These are phyloP conservation scores for Penicillium vulpinum DNA, from an alignment of 2,329 filamentous ascomycete species.

Conservation along the genomic window DNA sequence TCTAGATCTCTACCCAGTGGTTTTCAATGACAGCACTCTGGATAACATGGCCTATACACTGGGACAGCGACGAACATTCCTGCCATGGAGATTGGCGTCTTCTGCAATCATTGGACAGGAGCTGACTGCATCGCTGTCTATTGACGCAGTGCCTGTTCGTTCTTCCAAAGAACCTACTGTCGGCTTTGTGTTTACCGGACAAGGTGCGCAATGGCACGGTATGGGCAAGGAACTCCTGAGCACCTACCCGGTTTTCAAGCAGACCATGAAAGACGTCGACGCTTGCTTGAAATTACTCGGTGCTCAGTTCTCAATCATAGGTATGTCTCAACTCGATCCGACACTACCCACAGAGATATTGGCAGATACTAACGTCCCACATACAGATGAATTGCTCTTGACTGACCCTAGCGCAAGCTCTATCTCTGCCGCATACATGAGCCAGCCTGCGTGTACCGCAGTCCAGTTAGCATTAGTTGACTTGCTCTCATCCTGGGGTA, in stretches of 20 bases:
- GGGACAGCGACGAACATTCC: conserved; percentile 21
- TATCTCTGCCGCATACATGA: conserved; percentile 29
- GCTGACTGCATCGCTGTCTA: conserved; percentile 14
- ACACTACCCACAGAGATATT: too few relatives aligned
- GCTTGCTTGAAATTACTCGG: conserved; percentile 19
- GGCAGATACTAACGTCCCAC: neutral
- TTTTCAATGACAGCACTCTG: conserved; percentile 19
- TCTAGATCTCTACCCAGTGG: conserved; percentile 18
- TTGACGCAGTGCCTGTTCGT: conserved; percentile 14
- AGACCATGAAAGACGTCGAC: conserved; percentile 20
- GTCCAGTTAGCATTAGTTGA: conserved; percentile 34
- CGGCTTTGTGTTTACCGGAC: conserved; percentile 40
- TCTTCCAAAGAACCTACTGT: conserved; percentile 22
- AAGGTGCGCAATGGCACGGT: conserved; percentile 38
- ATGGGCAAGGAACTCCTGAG: conserved; percentile 36
- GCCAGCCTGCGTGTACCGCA: conserved; percentile 33
- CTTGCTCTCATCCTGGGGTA: conserved; percentile 28
- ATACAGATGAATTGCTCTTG: conserved; percentile 23
- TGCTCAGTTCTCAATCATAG: conserved; percentile 25
- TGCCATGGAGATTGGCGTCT: conserved; percentile 23
- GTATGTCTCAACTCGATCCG: conserved; percentile 7
- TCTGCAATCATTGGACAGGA: conserved; percentile 14
- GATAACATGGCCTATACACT: conserved; percentile 26
- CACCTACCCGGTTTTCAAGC: conserved; percentile 23
- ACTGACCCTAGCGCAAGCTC: conserved; percentile 17